A percentile compares a stretch with the other conserved stretches of the same genome.
phyloP scores from a whole-genome alignment of 2,329 filamentous ascomycete genomes.

The Clonostachys solani region DNA sequence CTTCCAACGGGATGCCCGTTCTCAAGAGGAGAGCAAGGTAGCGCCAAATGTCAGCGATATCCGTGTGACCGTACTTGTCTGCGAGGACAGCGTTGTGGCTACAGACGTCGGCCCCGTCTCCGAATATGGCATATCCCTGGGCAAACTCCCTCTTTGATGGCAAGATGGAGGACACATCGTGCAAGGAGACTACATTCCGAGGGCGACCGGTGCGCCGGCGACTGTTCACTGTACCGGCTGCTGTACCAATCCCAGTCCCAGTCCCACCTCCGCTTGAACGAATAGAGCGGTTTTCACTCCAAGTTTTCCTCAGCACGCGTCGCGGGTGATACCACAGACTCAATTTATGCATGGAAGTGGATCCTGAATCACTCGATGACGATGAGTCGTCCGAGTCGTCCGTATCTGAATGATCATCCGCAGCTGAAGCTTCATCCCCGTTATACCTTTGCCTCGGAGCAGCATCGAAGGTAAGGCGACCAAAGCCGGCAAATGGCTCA shows the following conservation, averaged over 20 bases:
- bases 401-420: constrained; percentile 45
- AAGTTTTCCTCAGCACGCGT: constrained; percentile 47
- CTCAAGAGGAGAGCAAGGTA: constrained; percentile 74
- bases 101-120: constrained; percentile 77
- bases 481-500: constrained; percentile 55
- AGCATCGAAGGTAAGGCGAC: constrained; percentile 46
- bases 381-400: constrained; percentile 43
- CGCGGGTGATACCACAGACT: constrained; percentile 52
- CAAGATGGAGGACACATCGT: constrained; percentile 65
- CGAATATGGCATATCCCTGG: constrained; percentile 77
- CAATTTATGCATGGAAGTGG: constrained; percentile 57
- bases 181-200: constrained; percentile 70
- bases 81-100: constrained; percentile 79
- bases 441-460: constrained; percentile 40
- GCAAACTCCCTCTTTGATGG: constrained; percentile 77
- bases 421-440: constrained; percentile 44
- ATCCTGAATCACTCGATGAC: constrained; percentile 57
- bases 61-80: constrained; percentile 61
- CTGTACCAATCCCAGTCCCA: constrained; percentile 44
- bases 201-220: constrained; percentile 41
- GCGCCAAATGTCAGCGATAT: constrained; percentile 79
- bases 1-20: constrained; percentile 68
- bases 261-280: constrained; percentile 59
- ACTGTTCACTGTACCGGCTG: constrained; percentile 47
- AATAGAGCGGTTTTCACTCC: constrained; percentile 52